phyloP scores from a whole-genome alignment of 306 rosid genomes.

The Coriaria nepalensis region DNA sequence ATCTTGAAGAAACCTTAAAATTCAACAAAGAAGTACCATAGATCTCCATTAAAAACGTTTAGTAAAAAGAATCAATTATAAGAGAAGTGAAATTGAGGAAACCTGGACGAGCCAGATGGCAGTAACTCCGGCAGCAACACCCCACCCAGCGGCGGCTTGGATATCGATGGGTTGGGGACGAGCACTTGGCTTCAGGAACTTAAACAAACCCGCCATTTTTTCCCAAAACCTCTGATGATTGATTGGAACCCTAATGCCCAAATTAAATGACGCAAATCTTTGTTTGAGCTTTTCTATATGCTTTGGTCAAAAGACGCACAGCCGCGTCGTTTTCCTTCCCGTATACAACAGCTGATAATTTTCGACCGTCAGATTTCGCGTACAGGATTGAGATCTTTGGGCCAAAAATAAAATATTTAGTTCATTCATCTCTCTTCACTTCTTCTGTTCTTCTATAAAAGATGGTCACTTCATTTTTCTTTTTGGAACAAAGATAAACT shows the following conservation, averaged over 20 bases:
- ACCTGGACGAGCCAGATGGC: constrained; percentile 64
- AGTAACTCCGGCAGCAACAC: constrained; percentile 52
- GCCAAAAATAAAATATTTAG: too few relatives aligned
- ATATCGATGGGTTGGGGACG: constrained; percentile 45
- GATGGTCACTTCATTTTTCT: too few relatives aligned
- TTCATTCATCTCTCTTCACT: too few relatives aligned
- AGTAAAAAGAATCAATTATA: neutral
- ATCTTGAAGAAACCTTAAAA: neutral
- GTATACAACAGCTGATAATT: too few relatives aligned
- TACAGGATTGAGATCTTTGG: too few relatives aligned
- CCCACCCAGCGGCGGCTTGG: constrained; percentile 78
- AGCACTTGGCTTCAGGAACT: constrained; percentile 20
- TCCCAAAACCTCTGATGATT: constrained; percentile 27
- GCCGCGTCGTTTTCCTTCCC: too few relatives aligned
- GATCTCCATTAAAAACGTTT: too few relatives aligned
- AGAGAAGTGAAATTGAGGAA: neutral
- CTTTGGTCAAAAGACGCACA: neutral
- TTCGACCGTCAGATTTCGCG: too few relatives aligned
- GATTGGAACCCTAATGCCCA: constrained; percentile 22
- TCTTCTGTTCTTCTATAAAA: too few relatives aligned
- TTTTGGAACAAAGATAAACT: too few relatives aligned
- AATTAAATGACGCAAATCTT: constrained; percentile 7
- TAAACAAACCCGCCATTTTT: constrained; percentile 24
- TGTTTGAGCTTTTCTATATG: constrained; percentile 1
- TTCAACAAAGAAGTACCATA: too few relatives aligned